These are phyloP conservation scores for Leptographium galeiforme DNA, from an alignment of 2,329 filamentous ascomycete species.

Conservation along the genomic window DNA sequence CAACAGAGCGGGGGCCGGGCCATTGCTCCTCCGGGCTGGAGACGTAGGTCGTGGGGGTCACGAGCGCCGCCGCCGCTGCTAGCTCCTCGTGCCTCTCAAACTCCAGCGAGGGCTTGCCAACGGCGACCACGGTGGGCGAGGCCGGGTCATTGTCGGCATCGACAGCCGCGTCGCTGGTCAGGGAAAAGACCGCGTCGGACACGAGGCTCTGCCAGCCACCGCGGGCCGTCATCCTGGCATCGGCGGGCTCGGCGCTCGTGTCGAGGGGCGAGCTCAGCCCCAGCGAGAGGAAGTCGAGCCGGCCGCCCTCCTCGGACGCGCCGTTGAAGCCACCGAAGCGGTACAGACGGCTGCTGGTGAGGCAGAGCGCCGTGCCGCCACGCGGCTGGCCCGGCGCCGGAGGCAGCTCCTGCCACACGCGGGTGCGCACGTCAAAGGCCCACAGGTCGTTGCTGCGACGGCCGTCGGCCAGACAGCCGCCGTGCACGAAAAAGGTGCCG, in stretches of 20 bases:
- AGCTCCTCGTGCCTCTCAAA: constrained; percentile 17
- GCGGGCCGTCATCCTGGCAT: constrained; percentile 35
- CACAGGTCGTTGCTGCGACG: constrained; percentile 58
- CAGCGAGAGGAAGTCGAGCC: constrained; percentile 52
- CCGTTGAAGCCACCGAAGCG: constrained; percentile 75
- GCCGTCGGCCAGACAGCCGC: constrained; percentile 53
- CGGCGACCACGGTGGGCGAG: background rate
- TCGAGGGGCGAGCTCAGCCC: constrained; percentile 43
- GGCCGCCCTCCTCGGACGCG: constrained; percentile 52
- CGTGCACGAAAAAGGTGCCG: constrained; percentile 62
- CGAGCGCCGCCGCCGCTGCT: constrained; percentile 2
- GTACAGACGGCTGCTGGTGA: constrained; percentile 52
- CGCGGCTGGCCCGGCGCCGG: constrained; percentile 53
- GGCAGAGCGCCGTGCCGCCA: constrained; percentile 54
- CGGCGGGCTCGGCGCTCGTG: constrained; percentile 24
- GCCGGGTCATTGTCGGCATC: constrained; percentile 10
- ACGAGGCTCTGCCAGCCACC: constrained; percentile 35
- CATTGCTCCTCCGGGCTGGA: constrained; percentile 18
- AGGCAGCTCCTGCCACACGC: constrained; percentile 54
- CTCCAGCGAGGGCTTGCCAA: no score
- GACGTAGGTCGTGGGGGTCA: constrained; percentile 5
- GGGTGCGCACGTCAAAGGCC: constrained; percentile 55
- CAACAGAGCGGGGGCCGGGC: constrained; percentile 40
- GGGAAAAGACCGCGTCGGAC: constrained; percentile 9
- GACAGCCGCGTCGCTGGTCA: constrained; percentile 9